Evolutionary conservation across 257 asterid species (phyloP), one percentile per base, ranked within the genome.

Genomic region (Vinca minor): DNA sequence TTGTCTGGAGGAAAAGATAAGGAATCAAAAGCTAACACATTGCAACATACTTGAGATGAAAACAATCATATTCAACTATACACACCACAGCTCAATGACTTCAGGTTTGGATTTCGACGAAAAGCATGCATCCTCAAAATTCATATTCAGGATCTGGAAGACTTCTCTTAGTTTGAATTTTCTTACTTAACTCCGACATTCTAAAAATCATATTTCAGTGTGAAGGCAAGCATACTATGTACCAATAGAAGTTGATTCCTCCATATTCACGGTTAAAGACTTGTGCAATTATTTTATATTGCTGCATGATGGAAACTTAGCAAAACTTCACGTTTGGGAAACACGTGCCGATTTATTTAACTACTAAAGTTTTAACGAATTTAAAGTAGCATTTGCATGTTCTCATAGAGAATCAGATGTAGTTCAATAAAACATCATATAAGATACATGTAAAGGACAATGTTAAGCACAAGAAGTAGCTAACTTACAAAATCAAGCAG

Each of bases 401-500:
- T 36, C n/a, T n/a, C n/a, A n/a, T n/a, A n/a, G 69, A 60, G 20
- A 60, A n/a, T 13, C 49, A 4, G 0, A 62, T 26, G 38, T 8
- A 2, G 28, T 46, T 25, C 53, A 62, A 31, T 39, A 10, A 39
- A 60, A 60, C 65, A 11, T 60, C 34, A 23, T 7, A 21, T 12
- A 11, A 18, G 8, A 39, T 6, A 11, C 3, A 55, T 1, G 38
- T 26, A 48, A 14, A 35, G 1, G 17, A 66, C 35, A 28, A 11
- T 20, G 52, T 23, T 25, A 17, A 38, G 29, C 31, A 38, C 23
- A 23, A 29, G 53, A 28, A 42, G 54, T 11, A 59, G 75, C 36
- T 66, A 71, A 81, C 98, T 87, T 83, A 92, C 98, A 75, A 76
- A 87, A 74, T 92, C 96, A 55, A 92, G 95, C 74, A 92, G 86